Base-by-base conservation (phyloP, 805 yeast species). In the Isabelozyma heimii region DNA sequence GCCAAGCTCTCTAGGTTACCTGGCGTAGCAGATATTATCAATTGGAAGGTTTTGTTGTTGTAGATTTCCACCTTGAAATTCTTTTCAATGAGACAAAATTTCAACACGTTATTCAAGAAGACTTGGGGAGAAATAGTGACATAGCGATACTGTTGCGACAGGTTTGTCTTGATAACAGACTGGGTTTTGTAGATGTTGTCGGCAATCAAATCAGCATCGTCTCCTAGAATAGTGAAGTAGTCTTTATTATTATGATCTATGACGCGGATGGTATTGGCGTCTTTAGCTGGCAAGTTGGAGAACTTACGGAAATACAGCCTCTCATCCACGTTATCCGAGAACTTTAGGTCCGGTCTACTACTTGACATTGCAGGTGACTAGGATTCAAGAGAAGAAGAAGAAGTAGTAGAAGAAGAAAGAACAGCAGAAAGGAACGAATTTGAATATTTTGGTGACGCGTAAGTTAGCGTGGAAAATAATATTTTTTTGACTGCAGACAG, bases 31-130 rank as follows among this genome's bases (percentile, higher is more conserved):
- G 76, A 69, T 49, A 73, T 79, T 53, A 70, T 56, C 46, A 79
- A 69, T 44, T 66, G 74, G 80, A 96, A 92, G 52, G 66, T 70
- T 61, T 77, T 82, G 53, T 60, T 61, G 55, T 83, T 84, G 63
- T 87, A 92, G 14, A 94, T 79, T 61, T 91, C 97, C 14, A 94
- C 80, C 63, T 90, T 90, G 59, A 77, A 78, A 14, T 91, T 89
- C 43, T 79, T 75, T 39, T 85, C 89, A 42, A 91, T 73, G 17
- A 94, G 75, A 47, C 89, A 84, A 50, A 77, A 78, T 47, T 80
- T 81, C 49, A 91, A 67, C 41, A 92, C 76, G 41, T 62, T 67
- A 49, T 81, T 82, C 20, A 81, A 69, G 47, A 91, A 80, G 1
- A 89, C 89, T 40, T 89, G 87, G 0, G 83, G 77, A 1, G 97